Percentiles rank a stretch among this genome's conserved stretches.
These are phyloP conservation scores for Mimosa pudica DNA, from an alignment of 306 rosid genomes.

Conservation along the genomic window DNA sequence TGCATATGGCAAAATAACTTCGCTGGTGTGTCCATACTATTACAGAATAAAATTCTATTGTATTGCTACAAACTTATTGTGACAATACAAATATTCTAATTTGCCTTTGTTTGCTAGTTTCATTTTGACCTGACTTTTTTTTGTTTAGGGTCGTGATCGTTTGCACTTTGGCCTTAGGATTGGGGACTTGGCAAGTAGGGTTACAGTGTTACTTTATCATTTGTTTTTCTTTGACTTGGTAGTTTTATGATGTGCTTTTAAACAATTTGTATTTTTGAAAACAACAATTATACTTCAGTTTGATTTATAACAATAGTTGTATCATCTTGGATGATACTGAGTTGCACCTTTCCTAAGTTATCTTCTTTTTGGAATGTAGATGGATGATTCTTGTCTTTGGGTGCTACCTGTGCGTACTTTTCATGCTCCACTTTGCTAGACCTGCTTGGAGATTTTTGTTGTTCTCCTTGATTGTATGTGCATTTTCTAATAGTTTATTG, in stretches of 20 bases:
- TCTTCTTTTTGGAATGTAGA: slow-evolving; percentile 67
- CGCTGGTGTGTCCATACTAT: not conserved
- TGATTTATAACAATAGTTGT: slow-evolving; percentile 29
- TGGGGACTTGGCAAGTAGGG: slow-evolving; percentile 54
- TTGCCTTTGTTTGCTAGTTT: slow-evolving; percentile 25
- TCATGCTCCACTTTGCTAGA: slow-evolving; percentile 52
- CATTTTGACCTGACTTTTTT: slow-evolving; percentile 57
- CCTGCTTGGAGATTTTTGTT: slow-evolving; percentile 40
- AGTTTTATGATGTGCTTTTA: slow-evolving; percentile 22
- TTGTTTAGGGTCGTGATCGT: slow-evolving; percentile 76
- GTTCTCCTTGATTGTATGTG: slow-evolving; percentile 31
- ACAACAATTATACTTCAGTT: not conserved
- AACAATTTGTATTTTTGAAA: slow-evolving; percentile 23
- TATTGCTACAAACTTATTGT: not conserved
- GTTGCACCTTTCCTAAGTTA: slow-evolving; percentile 32
- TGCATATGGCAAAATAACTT: slow-evolving; percentile 13
- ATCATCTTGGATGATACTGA: slow-evolving; percentile 17
- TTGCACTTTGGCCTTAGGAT: slow-evolving; percentile 64
- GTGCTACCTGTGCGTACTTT: slow-evolving; percentile 58
- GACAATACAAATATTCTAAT: slow-evolving; percentile 2
- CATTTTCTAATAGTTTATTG: slow-evolving; percentile 28
- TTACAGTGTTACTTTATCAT: slow-evolving; percentile 32
- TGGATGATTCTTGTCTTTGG: slow-evolving; percentile 82
- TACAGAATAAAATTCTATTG: not conserved
- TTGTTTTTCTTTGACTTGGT: slow-evolving; percentile 38